Conservation (phyloP, 257 asterid genomes). For the Leptodermis oblonga region DNA sequence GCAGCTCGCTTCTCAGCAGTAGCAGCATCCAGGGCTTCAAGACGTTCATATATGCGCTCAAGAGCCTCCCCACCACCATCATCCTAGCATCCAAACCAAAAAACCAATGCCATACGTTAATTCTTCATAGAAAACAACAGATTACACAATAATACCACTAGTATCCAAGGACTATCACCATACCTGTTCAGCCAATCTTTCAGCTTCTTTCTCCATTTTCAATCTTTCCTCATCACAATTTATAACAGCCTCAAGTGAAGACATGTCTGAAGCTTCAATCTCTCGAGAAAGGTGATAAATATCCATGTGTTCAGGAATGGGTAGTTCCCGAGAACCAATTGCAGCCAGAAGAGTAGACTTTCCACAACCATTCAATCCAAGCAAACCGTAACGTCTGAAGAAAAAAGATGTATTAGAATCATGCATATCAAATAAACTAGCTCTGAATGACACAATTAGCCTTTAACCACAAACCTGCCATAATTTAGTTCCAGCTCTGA, state of each 20-base stretch:
- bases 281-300: slow-evolving; percentile 81
- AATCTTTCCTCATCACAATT: slow-evolving; percentile 93
- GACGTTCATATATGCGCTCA: slow-evolving; percentile 85
- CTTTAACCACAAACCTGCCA: slow-evolving; percentile 58
- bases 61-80: slow-evolving; percentile 96
- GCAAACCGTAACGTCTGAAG: slow-evolving; percentile 92
- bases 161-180: not conserved
- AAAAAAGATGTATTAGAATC: slow-evolving; percentile 7
- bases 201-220: slow-evolving; percentile 79
- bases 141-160: not conserved
- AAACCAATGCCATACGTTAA: not conserved
- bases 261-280: slow-evolving; percentile 96
- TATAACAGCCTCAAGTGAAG: slow-evolving; percentile 92
- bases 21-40: slow-evolving; percentile 84
- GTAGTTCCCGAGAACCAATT: slow-evolving; percentile 86
- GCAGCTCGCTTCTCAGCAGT: slow-evolving; percentile 99
- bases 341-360: slow-evolving; percentile 96
- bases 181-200: slow-evolving; percentile 78
- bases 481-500: slow-evolving; percentile 90
- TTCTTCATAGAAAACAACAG: not conserved
- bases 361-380: slow-evolving; percentile 97
- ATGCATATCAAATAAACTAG: not conserved
- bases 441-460: not conserved
- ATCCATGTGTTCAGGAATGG: slow-evolving; percentile 99
- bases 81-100: slow-evolving; percentile 36